phyloP scores from a whole-genome alignment of 495 filamentous ascomycete species.

The Talaromyces thailandensis region DNA sequence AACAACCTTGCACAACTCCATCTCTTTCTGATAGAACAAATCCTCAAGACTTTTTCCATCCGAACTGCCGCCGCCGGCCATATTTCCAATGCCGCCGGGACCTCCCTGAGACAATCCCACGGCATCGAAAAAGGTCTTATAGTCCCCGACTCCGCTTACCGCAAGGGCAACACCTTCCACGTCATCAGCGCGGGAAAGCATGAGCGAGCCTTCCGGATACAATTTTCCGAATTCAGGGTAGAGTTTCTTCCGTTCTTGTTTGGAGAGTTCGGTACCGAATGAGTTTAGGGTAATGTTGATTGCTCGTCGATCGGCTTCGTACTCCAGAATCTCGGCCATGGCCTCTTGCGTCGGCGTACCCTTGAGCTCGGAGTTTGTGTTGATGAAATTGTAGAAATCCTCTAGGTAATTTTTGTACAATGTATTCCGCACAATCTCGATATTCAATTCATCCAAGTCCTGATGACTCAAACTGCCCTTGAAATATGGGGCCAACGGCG shows the following conservation, averaged over 20 bases:
- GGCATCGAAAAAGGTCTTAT: constrained; percentile 89
- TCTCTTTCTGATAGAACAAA: constrained; percentile 98
- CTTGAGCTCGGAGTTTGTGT: constrained; percentile 69
- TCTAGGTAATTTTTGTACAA: constrained; percentile 99
- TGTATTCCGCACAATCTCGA: constrained; percentile 97
- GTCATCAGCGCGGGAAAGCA: constrained; percentile 93
- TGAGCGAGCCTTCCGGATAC: constrained; percentile 88
- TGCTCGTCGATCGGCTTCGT: constrained; percentile 89
- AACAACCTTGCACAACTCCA: constrained; percentile 90
- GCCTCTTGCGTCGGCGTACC: constrained; percentile 88
- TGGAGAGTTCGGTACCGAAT: constrained; percentile 93
- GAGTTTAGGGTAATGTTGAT: constrained; percentile 99
- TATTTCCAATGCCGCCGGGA: constrained; percentile 63
- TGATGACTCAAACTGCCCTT: constrained; percentile 90
- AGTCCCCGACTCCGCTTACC: constrained; percentile 84
- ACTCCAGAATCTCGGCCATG: constrained; percentile 91
- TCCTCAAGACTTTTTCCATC: constrained; percentile 92
- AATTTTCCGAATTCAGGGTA: constrained; percentile 87
- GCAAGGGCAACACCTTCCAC: constrained; percentile 87
- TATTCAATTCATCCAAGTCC: constrained; percentile 97
- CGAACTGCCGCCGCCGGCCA: constrained; percentile 63
- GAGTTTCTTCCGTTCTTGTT: constrained; percentile 88
- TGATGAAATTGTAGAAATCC: constrained; percentile 91
- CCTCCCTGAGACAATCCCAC: constrained; percentile 73
- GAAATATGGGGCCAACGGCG: constrained; percentile 92